Base-by-base conservation (phyloP, 306 rosid genomes). In the Malus orientalis region DNA sequence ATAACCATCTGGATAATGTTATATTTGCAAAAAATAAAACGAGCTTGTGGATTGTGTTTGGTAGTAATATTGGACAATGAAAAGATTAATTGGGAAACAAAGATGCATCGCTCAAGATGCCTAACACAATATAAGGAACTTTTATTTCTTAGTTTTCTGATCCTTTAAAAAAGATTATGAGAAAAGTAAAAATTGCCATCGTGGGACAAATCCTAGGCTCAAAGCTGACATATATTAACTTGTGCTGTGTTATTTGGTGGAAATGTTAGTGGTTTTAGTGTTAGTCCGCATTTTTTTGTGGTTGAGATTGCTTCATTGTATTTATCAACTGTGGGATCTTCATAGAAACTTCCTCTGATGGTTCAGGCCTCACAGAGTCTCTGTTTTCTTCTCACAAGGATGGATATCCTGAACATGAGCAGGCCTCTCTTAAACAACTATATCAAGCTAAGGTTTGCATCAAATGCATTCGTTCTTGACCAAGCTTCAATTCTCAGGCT, bases 391-490 rank as follows among this genome's bases (percentile, higher is more conserved):
- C 76, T 86, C 88, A 92, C 91, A 96, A 91, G 88, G 99, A 96
- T 85, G 99, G 93, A 82, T 96, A 96, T 86, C 93, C 91, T 77
- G 99, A 96, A 83, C 91, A 84, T 71, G 99, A 96, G 85, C 98
- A 83, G 86, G 99, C 97, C 73, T 91, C 99, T 73, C 99, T 92
- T 73, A 85, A 78, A 82, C 98, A 92, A 74, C 87, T 96, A 75
- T 96, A 92, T 82, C 89, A 86, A 80, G 85, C 90, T 67, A 96
- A 96, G 98, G 99, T 96, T 86, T 86, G 87, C 23, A 53, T 63
- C 74, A 71, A 62, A 61, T 78, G 79, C 79, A 66, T 55, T 23
- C 20, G 77, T 69, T 51, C 45, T 47, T 16, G 23, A 23, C 58
- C 20, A 38, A 55, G 79, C 64, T 81, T 70, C 70, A 74, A 69